Evolutionary conservation across 2,329 filamentous ascomycete genomes (phyloP).

Genomic region (Scedosporium apiospermum): DNA sequence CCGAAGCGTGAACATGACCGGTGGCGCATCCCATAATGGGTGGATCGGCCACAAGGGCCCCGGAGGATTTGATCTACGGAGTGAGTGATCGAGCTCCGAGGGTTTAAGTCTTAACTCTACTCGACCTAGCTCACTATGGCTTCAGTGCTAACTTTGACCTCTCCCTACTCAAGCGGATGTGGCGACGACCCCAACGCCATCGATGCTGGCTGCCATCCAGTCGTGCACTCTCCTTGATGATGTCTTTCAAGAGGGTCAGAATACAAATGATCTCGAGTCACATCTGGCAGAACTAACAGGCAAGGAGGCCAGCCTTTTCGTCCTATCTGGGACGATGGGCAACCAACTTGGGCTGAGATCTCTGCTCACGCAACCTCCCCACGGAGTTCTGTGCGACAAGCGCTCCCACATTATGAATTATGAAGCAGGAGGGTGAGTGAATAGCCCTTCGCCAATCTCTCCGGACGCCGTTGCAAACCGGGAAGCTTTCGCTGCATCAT

Average conservation of each 20-base stretch:
- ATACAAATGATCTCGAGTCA: constrained; percentile 65
- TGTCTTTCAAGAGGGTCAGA: constrained; percentile 71
- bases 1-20: neutral
- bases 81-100: constrained; percentile 16
- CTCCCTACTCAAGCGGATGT: constrained; percentile 31
- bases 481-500: neutral
- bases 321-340: constrained; percentile 88
- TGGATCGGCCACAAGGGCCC: constrained; percentile 28
- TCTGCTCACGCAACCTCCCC: constrained; percentile 69
- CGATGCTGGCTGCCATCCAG: constrained; percentile 74
- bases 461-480: too few species aligned
- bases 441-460: neutral
- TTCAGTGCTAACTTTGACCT: neutral
- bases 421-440: constrained; percentile 49
- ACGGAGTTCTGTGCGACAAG: constrained; percentile 70
- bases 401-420: constrained; percentile 67
- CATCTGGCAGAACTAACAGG: constrained; percentile 64
- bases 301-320: constrained; percentile 70
- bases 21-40: neutral
- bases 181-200: constrained; percentile 63
- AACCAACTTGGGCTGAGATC: constrained; percentile 79
- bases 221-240: constrained; percentile 72
- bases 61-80: constrained; percentile 29
- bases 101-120: neutral
- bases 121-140: neutral